Base-by-base conservation (phyloP, 768 basidiomycete species). In the Podaxis mareebaensis region DNA sequence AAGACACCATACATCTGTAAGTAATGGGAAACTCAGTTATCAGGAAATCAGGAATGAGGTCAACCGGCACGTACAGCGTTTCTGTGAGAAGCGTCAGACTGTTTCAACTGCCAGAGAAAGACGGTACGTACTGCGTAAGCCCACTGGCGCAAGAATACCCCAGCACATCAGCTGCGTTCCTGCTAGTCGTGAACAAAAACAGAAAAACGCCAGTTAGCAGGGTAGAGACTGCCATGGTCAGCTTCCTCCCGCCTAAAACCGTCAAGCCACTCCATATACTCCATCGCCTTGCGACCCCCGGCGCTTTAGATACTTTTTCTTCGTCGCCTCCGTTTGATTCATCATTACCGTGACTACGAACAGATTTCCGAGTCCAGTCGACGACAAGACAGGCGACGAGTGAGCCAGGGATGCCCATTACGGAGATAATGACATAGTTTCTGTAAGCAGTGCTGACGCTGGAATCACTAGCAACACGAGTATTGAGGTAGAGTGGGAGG, bases 161-260 rank as follows among this genome's bases (percentile, higher is more conserved):
- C 6, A 84, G 74, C 0, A 82, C 74, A 8, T 74, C 73, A 6
- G 74, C 72, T 15, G 72, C 64, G 30, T 73, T 79, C 40, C 63
- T 78, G 64, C 79, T 81, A 36, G 80, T 83, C 46, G 83, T 84
- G 72, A 83, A 84, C 49, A 82, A 71, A 71, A 83, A 83, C 64
- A 84, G 69, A 69, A 84, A 84, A 40, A 84, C 63, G 7, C 75
- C 79, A 0, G 80, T 82, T 36, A 84, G 66, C 13, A 73, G 66
- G 0, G 83, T 83, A 2, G 80, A 83, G 13, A 74, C 51, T 8
- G 79, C 78, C 67, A 84, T 76, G n/a, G 81, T 77, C 49, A 79
- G 68, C 67, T 82, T 83, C 63, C 83, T 72, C 8, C 83, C 82
- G 6, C 81, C 79, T 30, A 81, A 40, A 12, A 73, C 69, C 68